These are phyloP conservation scores for Microbotryomycetes sp. DNA, from an alignment of 1,284 basidiomycete genomes.

Conservation along the genomic window DNA sequence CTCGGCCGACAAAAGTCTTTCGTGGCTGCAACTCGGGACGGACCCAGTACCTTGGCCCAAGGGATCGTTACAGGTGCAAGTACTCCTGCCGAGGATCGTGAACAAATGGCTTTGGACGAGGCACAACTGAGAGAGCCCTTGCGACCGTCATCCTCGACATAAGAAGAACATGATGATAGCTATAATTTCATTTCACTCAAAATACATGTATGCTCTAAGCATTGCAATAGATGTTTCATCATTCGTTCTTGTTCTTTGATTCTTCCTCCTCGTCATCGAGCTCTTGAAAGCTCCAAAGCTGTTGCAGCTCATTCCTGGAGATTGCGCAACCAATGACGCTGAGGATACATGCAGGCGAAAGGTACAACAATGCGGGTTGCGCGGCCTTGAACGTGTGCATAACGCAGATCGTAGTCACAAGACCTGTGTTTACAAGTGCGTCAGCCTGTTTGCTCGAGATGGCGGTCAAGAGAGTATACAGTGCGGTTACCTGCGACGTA, in stretches of 20 bases:
- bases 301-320: slow-evolving; percentile 52
- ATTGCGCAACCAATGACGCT: slow-evolving; percentile 53
- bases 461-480: too few species aligned
- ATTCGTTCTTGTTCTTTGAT: neutral
- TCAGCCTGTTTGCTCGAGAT: too few species aligned
- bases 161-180: too few species aligned
- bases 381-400: slow-evolving; percentile 76
- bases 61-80: neutral
- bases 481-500: slow-evolving; percentile 58
- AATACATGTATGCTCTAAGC: too few species aligned
- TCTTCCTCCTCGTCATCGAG: slow-evolving; percentile 15
- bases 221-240: neutral
- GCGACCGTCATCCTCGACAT: too few species aligned
- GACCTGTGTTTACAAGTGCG: slow-evolving; percentile 24
- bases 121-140: neutral
- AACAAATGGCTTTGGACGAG: neutral
- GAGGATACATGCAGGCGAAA: slow-evolving; percentile 57
- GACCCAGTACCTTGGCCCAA: too few species aligned
- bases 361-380: slow-evolving; percentile 88
- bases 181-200: too few species aligned
- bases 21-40: too few species aligned
- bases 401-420: slow-evolving; percentile 71
- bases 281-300: slow-evolving; percentile 54
- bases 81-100: neutral
- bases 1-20: too few species aligned